A percentile compares a stretch with the other conserved stretches of the same genome.
Conservation (phyloP, 495 filamentous ascomycete species). For the Tuber umbilicatum region DNA sequence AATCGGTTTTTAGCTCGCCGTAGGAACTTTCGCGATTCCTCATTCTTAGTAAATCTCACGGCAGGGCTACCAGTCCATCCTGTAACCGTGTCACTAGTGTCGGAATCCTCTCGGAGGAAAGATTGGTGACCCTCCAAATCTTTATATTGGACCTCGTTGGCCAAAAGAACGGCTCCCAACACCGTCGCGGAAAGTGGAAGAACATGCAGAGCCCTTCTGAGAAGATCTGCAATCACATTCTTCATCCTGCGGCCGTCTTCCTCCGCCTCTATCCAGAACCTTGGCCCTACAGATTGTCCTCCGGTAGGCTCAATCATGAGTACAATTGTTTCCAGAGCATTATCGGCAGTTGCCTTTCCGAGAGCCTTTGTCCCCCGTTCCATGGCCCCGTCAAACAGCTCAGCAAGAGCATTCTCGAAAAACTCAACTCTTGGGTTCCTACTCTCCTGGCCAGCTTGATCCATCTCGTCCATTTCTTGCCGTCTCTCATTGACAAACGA, state of each 20-base stretch:
- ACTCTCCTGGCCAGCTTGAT: constrained; percentile 19
- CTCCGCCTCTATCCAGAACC: constrained; percentile 34
- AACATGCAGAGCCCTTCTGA: constrained; percentile 28
- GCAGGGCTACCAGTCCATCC: constrained; percentile 34
- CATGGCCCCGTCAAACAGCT: constrained; percentile 21
- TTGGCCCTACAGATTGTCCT: constrained; percentile 17
- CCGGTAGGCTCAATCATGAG: constrained; percentile 37
- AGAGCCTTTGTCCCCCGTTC: constrained; percentile 28
- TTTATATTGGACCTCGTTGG: constrained; percentile 36
- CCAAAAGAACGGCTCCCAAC: constrained; percentile 29
- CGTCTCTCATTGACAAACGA: constrained; percentile 24
- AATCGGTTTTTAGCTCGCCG: constrained; percentile 60
- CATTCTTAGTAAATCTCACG: constrained; percentile 26
- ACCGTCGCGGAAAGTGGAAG: constrained; percentile 29
- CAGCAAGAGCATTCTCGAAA: constrained; percentile 23
- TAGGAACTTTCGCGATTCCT: constrained; percentile 28
- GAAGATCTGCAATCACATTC: constrained; percentile 37
- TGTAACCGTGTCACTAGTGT: constrained; percentile 22
- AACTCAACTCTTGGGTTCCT: constrained; percentile 30
- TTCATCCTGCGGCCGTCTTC: constrained; percentile 41
- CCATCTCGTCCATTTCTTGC: constrained; percentile 29
- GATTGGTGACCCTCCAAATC: constrained; percentile 24
- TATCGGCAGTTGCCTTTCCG: constrained; percentile 18
- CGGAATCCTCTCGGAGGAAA: constrained; percentile 33
- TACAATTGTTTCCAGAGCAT: constrained; percentile 26